Base-by-base conservation (phyloP, 2,329 filamentous ascomycete species). In the Alternaria novae-zelandiae region DNA sequence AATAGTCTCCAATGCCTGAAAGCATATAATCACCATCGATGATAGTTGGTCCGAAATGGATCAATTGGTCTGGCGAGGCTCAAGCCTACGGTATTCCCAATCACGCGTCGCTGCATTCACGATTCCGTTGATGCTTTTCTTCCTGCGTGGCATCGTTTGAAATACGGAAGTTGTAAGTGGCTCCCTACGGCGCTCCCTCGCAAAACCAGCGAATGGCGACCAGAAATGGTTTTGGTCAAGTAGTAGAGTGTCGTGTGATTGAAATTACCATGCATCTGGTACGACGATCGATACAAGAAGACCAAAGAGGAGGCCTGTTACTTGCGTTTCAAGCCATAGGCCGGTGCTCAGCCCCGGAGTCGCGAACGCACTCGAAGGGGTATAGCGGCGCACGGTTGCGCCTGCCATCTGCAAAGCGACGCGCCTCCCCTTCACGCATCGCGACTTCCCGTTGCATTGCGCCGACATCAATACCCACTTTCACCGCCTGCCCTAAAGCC, bases 351-450 rank as follows among this genome's bases (percentile, higher is more conserved):
- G 44, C 25, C 36, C 32, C 12, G 23, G 36, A 17, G 44, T 36
- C 36, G 43, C 12, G 23, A 45, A 21, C 12, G 32, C 13, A 26
- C 60, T 54, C 25, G 55, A 66, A 60, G 17, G 20, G 57, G 62
- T 54, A 41, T 68, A 59, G 65, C 28, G 53, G 66, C 65, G 71
- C 72, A 71, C 66, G 59, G 67, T 68, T 66, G 65, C 67, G 66
- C 67, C 70, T 70, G 62, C 70, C 66, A 65, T 67, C 70, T 69
- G 68, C 70, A 70, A 65, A 58, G 54, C 50, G 63, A 72, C 76
- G 75, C 76, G 76, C 72, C 68, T 76, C 63, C 70, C 59, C 67
- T 72, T 73, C 72, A 74, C 69, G 63, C 76, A 71, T 66, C 70
- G 74, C 72, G 68, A 74, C 74, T 72, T 72, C 73, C 72, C 69